Evolutionary conservation across 2,329 filamentous ascomycete species (phyloP).

Genomic region (Monosporascus sp.): DNA sequence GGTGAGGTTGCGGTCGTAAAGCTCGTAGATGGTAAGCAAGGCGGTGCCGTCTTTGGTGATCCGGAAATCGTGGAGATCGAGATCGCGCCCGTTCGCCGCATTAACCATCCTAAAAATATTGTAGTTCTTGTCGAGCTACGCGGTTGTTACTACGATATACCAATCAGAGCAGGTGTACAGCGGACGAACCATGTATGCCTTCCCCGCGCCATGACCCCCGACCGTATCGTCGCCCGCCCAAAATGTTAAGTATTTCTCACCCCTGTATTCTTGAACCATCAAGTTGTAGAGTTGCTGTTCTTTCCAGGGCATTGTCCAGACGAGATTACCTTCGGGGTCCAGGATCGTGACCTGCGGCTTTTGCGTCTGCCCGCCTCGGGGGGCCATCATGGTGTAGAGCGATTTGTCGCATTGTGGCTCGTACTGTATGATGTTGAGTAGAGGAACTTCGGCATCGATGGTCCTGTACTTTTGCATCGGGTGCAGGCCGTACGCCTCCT

Average conservation of each 20-base stretch:
- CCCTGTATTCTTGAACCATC: constrained; percentile 38
- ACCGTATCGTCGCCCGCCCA: constrained; percentile 43
- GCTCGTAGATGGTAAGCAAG: constrained; percentile 31
- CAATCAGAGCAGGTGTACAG: not conserved
- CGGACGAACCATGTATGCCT: constrained; percentile 39
- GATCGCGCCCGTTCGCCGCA: constrained; percentile 30
- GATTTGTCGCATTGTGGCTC: constrained; percentile 32
- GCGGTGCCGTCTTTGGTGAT: constrained; percentile 32
- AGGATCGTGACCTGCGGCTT: constrained; percentile 38
- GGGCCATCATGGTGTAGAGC: constrained; percentile 35
- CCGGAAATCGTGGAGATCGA: constrained; percentile 35
- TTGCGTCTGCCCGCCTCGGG: constrained; percentile 29
- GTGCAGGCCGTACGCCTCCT: constrained; percentile 28
- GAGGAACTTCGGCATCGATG: constrained; percentile 27
- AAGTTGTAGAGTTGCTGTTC: constrained; percentile 37
- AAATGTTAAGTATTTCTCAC: constrained; percentile 40
- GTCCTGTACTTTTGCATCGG: constrained; percentile 29
- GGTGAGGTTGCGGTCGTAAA: constrained; percentile 32
- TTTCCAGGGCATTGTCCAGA: constrained; percentile 36
- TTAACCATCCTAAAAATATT: constrained; percentile 31
- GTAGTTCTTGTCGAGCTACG: constrained; percentile 20
- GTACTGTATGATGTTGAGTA: constrained; percentile 25
- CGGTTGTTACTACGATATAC: not conserved
- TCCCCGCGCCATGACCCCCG: constrained; percentile 41
- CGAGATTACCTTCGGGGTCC: constrained; percentile 36